Evolutionary conservation across 331 rosid species (phyloP), one percentile per base, ranked within the genome.

Genomic region (Stylosanthes scabra): DNA sequence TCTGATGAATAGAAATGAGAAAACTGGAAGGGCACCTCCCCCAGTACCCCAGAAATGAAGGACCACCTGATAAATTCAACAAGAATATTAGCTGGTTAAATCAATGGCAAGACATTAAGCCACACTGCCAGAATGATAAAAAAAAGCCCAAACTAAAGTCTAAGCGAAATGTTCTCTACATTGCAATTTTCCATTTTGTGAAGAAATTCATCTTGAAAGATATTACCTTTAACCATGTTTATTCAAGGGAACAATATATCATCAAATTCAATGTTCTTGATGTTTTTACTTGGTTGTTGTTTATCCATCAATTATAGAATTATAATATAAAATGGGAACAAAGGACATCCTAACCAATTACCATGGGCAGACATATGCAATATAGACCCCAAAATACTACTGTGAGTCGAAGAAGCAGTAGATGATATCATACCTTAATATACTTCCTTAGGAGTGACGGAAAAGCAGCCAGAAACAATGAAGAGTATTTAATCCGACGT

Each of bases 31-130:
- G 64, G 96, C 95, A 63, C 97, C 99, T 63, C 93, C 97, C 13
- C 99, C 96, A 7, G 94, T 87, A 74, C 97, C 97, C 97, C 96
- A 94, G 80, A 94, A 89, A 83, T 94, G 97, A 74, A 94, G 88
- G 63, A 85, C 93, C 73, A 84, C 89, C 97, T 89, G 86, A 59
- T 55, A 64, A 68, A 68, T 57, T 82, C 60, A 80, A 52, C 61
- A 72, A 3, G 68, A 59, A 59, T 25, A 68, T 78, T 27, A 75
- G 78, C 64, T 74, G 34, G 63, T 57, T 55, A 61, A 16, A 66
- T 68, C 59, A 62, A 72, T 14, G 55, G 59, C 41, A 31, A 65
- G 10, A 64, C 61, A 68, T 58, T 20, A 64, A 50, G 57, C 31
- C 60, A 69, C 46, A 78, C 56, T 39, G 71, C 51, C 27, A 57